A percentile compares a stretch with the other conserved stretches of the same genome.
Evolutionary conservation across 352 stramenopile species (phyloP).

Genomic region (Thalassiosira mediterranea): DNA sequence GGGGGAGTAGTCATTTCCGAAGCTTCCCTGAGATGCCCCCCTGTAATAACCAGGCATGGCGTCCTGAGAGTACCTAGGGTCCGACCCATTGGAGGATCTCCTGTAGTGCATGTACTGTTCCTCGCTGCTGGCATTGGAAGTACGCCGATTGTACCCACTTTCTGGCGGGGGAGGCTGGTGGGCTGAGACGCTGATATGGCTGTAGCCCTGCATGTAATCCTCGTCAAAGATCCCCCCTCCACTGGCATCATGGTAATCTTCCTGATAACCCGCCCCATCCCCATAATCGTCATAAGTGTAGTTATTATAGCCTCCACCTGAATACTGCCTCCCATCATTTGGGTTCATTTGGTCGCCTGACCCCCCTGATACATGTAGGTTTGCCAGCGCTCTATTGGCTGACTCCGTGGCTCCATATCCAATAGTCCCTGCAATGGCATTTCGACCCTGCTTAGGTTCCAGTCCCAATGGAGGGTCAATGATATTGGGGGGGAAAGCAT

Average conservation of each 20-base stretch:
- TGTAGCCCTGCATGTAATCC: constrained; percentile 7
- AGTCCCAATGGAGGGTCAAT: neutral
- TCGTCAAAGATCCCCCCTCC: constrained; percentile 22
- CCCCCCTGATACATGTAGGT: constrained; percentile 1
- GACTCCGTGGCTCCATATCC: neutral
- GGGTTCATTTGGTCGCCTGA: neutral
- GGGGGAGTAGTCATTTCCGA: neutral
- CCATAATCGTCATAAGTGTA: constrained; percentile 9
- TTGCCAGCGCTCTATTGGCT: constrained; percentile 5
- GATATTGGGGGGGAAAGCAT: neutral
- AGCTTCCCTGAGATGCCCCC: neutral
- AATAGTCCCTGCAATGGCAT: neutral
- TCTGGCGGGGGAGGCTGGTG: constrained; percentile 4
- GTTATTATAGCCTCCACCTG: neutral
- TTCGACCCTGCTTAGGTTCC: neutral
- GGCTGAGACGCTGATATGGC: neutral
- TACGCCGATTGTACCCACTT: neutral
- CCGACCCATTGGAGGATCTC: neutral
- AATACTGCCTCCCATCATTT: constrained; percentile 7
- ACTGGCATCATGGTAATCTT: neutral
- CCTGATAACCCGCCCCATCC: neutral
- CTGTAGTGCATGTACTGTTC: neutral
- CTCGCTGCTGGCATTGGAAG: neutral
- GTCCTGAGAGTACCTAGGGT: neutral
- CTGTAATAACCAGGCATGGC: neutral